phyloP scores from a whole-genome alignment of 495 filamentous ascomycete species.

The Sabuloglossum arenarium region DNA sequence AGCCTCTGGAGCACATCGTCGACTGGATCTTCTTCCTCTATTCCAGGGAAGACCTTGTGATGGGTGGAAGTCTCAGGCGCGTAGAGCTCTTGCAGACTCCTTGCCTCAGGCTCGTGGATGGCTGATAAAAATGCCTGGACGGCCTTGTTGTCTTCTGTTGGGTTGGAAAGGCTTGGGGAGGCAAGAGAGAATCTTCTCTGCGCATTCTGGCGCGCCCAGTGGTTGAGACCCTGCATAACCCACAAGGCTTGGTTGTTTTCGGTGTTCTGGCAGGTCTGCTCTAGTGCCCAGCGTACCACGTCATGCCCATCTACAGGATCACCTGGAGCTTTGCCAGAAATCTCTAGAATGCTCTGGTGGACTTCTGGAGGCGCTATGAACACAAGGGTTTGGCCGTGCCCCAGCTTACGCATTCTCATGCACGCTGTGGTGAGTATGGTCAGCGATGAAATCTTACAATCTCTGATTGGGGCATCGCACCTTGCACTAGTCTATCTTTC shows the following conservation, averaged over 20 bases:
- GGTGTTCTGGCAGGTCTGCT: slow-evolving; percentile 34
- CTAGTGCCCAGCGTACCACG: slow-evolving; percentile 36
- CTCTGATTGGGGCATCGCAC: slow-evolving; percentile 14
- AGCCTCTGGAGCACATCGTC: background rate
- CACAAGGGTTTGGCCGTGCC: slow-evolving; percentile 13
- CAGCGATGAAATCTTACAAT: too few species aligned
- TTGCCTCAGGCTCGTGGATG: too few species aligned
- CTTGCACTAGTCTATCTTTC: slow-evolving; percentile 57
- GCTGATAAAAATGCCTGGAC: too few species aligned
- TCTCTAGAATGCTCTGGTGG: slow-evolving; percentile 16
- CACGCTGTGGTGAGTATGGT: too few species aligned
- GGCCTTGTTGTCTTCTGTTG: too few species aligned
- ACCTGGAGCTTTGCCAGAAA: slow-evolving; percentile 8
- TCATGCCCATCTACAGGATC: slow-evolving; percentile 16
- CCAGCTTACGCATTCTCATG: slow-evolving; percentile 22
- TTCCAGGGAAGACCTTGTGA: too few species aligned
- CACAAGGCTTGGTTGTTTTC: slow-evolving; percentile 35
- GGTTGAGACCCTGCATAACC: slow-evolving; percentile 32
- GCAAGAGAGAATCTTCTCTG: slow-evolving; percentile 19
- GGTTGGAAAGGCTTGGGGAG: too few species aligned
- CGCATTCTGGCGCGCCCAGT: too few species aligned
- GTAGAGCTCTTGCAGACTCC: too few species aligned
- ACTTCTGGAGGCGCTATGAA: slow-evolving; percentile 28
- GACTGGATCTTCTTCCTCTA: background rate
- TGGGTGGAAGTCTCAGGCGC: too few species aligned